Evolutionary conservation across 768 basidiomycete genomes (phyloP), one percentile per base, ranked within the genome.

Genomic region (Termitomyces sp.): DNA sequence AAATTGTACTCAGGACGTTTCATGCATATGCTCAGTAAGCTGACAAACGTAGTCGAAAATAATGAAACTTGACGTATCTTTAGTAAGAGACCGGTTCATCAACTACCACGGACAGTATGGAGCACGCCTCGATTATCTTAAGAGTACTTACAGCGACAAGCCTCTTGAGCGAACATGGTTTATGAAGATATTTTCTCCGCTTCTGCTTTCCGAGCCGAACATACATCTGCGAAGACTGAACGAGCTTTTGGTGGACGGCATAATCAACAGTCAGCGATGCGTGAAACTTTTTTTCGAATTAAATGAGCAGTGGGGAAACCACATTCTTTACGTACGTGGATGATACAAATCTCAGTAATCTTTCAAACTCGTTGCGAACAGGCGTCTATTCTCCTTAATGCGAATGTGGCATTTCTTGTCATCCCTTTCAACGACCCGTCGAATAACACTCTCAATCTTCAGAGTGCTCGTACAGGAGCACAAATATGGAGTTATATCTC

Each of bases 181-280:
- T n/a, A 73, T 82, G 65, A 65, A 53, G 35, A 56, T 70, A 0
- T 45, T 75, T 9, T 76, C 77, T 0, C 74, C 71, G 0, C 6
- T 80, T 2, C 62, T 82, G n/a, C 81, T 84, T 64, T 74, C 68
- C 57, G 66, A 72, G 10, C 83, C 83, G 0, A 66, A 75, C 42
- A 62, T 70, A 14, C 80, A 80, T 38, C 62, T 82, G 24, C 65
- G 64, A 8, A 59, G 64, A 18, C 61, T 85, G 33, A 72, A 78
- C 45, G 73, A 68, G 22, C 70, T 82, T 24, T 85, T 77, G 70
- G 73, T 82, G 0, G 83, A 85, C n/a, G n/a, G n/a, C n/a, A n/a
- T n/a, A n/a, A n/a, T n/a, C n/a, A n/a, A n/a, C n/a, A n/a, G n/a
- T n/a, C n/a, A n/a, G n/a, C n/a, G n/a, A n/a, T n/a, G n/a, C n/a